These are phyloP conservation scores for Noccaea bulbosa DNA, from an alignment of 345 rosid species.

Conservation along the genomic window DNA sequence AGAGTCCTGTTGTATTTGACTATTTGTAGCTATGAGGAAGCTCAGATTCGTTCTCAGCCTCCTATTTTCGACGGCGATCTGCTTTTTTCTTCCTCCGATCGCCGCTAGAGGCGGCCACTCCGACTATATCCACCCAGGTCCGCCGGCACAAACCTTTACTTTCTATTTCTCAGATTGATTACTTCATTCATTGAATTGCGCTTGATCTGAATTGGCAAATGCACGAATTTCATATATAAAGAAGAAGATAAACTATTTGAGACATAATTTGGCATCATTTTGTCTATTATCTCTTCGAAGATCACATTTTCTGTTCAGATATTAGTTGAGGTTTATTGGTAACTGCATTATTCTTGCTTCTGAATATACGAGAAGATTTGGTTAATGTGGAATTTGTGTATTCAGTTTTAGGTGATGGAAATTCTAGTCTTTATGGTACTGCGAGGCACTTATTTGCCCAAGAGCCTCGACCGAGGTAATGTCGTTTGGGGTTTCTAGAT, in stretches of 20 bases:
- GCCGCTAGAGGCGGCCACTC: constrained; percentile 54
- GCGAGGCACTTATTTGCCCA: constrained; percentile 53
- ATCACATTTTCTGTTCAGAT: constrained; percentile 3
- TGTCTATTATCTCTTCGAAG: not conserved
- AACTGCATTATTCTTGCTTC: not conserved
- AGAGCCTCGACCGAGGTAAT: constrained; percentile 53
- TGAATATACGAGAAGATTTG: not conserved
- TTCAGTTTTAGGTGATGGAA: constrained; percentile 41
- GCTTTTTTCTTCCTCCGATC: constrained; percentile 34
- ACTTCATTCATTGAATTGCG: constrained; percentile 14
- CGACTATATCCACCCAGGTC: constrained; percentile 49
- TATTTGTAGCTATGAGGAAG: constrained; percentile 33
- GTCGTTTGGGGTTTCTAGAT: not conserved
- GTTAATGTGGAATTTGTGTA: constrained; percentile 7
- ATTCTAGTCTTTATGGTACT: constrained; percentile 39
- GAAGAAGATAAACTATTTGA: not conserved
- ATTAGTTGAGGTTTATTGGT: constrained; percentile 10
- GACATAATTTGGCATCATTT: not conserved
- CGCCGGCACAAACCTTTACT: constrained; percentile 5
- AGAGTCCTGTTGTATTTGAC: constrained; percentile 8
- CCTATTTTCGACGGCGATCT: constrained; percentile 34
- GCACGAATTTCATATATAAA: not conserved
- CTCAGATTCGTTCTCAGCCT: constrained; percentile 12
- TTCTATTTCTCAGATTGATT: constrained; percentile 7
- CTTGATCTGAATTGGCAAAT: not conserved